These are phyloP conservation scores for Apiotrichum brassicae DNA, from an alignment of 1,284 basidiomycete genomes.

Conservation along the genomic window DNA sequence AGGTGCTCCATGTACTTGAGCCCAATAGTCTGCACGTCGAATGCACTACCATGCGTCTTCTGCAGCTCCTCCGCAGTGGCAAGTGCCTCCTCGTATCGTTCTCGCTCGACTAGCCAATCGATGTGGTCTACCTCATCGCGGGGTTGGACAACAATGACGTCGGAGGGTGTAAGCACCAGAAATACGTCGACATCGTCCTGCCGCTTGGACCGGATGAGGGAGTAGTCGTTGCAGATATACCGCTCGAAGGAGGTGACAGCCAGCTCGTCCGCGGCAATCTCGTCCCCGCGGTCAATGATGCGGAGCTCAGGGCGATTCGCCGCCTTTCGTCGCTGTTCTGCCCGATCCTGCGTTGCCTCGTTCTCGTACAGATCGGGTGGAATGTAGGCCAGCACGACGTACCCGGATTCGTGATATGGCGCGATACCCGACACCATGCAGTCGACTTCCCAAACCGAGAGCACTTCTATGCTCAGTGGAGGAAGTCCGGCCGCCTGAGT, in stretches of 20 bases:
- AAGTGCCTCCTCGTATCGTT: slow-evolving; percentile 82
- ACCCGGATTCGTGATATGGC: slow-evolving; percentile 60
- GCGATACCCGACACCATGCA: slow-evolving; percentile 91
- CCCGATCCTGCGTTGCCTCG: slow-evolving; percentile 64
- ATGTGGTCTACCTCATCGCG: slow-evolving; percentile 87
- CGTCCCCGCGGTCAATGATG: slow-evolving; percentile 87
- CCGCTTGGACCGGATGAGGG: slow-evolving; percentile 52
- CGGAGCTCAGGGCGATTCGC: slow-evolving; percentile 87
- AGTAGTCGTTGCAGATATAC: slow-evolving; percentile 91
- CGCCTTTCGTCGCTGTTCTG: slow-evolving; percentile 66
- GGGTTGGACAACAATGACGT: slow-evolving; percentile 75
- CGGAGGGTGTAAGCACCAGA: slow-evolving; percentile 81
- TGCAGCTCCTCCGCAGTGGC: slow-evolving; percentile 66
- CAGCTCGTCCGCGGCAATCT: slow-evolving; percentile 79
- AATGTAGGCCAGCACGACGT: slow-evolving; percentile 75
- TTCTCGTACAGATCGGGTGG: slow-evolving; percentile 49
- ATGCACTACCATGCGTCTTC: slow-evolving; percentile 45
- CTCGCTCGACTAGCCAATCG: slow-evolving; percentile 81
- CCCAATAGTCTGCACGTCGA: slow-evolving; percentile 70
- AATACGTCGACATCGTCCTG: slow-evolving; percentile 44
- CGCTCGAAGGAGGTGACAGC: slow-evolving; percentile 69
- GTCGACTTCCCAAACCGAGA: slow-evolving; percentile 85
- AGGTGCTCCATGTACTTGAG: slow-evolving; percentile 76
- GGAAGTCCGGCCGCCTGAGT: slow-evolving; percentile 47
- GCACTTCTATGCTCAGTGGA: slow-evolving; percentile 64